Evolutionary conservation across 345 rosid species (phyloP).

Genomic region (Eucalyptus polybractea): DNA sequence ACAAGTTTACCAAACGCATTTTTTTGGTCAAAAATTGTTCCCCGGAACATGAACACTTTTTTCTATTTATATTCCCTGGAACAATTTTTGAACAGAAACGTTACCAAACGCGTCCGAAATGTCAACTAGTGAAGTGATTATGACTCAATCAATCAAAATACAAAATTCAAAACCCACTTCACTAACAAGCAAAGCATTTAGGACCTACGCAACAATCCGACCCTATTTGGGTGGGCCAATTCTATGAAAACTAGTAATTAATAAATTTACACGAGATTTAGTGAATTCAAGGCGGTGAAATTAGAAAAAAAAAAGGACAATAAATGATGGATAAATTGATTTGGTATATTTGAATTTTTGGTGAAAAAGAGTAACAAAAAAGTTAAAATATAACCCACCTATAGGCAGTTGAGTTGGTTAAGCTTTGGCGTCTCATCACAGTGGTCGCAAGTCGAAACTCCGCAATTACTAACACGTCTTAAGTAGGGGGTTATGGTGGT

Average conservation of each 20-base stretch:
- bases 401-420: too few species aligned
- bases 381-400: neutral
- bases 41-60: too few species aligned
- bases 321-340: neutral
- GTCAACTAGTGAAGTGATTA: neutral
- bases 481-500: too few species aligned
- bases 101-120: too few species aligned
- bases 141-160: neutral
- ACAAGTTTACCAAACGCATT: too few species aligned
- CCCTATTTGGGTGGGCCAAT: neutral
- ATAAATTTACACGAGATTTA: neutral
- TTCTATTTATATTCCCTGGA: too few species aligned
- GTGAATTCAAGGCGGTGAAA: neutral
- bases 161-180: neutral
- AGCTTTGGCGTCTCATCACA: too few species aligned
- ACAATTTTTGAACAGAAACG: too few species aligned
- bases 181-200: neutral
- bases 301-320: accelerated
- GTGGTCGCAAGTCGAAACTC: too few species aligned
- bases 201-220: neutral
- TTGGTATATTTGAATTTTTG: neutral
- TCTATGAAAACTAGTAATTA: neutral
- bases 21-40: too few species aligned
- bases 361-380: neutral
- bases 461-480: too few species aligned